Percentiles rank a stretch among this genome's conserved stretches.
Evolutionary conservation across 805 yeast species (phyloP).

Genomic region (Candida multigemmis): DNA sequence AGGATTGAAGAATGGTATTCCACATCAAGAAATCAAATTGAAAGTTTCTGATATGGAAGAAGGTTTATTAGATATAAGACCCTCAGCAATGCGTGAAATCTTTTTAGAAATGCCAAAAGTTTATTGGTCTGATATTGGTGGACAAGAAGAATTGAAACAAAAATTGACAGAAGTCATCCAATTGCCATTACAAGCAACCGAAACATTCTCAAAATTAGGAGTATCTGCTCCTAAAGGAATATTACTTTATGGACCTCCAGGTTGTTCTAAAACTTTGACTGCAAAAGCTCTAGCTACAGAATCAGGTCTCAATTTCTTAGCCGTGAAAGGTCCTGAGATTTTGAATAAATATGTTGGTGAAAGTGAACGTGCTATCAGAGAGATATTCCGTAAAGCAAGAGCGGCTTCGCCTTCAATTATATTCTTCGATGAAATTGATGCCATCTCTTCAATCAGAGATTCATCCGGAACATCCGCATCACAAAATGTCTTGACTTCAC

Average conservation of each 20-base stretch:
- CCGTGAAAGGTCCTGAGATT: conserved; percentile 95
- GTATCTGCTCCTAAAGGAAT: conserved; percentile 91
- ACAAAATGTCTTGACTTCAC: conserved; percentile 79
- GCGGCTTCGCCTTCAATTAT: conserved; percentile 93
- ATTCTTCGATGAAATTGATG: conserved; percentile 96
- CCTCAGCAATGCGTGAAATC: conserved; percentile 96
- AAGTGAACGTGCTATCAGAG: conserved; percentile 87
- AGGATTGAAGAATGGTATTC: conserved; percentile 27
- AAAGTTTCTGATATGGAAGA: conserved; percentile 49
- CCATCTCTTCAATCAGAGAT: conserved; percentile 72
- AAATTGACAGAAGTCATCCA: conserved; percentile 87
- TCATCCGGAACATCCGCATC: conserved; percentile 53
- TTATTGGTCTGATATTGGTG: conserved; percentile 92
- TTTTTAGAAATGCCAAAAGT: conserved; percentile 92
- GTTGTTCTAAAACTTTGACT: conserved; percentile 90
- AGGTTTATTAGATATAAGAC: conserved; percentile 75
- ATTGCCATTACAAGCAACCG: conserved; percentile 78
- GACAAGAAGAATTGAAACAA: conserved; percentile 75
- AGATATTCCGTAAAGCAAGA: conserved; percentile 85
- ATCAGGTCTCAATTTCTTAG: conserved; percentile 85
- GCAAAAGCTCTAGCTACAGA: conserved; percentile 96
- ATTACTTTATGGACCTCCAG: conserved; percentile 93
- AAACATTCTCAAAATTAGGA: conserved; percentile 68
- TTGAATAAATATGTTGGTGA: conserved; percentile 96
- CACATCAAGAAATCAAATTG: conserved; percentile 36